Evolutionary conservation across 305 asterid species (phyloP), one percentile per base, ranked within the genome.

Genomic region (Solanum hybrid): DNA sequence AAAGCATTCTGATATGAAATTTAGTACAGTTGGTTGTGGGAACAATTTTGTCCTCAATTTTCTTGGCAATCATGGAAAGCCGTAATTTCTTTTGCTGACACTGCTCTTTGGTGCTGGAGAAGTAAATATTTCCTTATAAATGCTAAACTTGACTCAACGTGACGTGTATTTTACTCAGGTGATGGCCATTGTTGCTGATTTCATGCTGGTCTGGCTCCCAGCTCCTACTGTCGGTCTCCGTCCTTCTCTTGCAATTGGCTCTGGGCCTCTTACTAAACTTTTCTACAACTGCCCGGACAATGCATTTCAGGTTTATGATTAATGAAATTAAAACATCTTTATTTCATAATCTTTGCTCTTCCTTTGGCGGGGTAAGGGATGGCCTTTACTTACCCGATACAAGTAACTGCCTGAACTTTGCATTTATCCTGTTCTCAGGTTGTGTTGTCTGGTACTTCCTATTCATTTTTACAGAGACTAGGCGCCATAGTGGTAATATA

Each of bases 171-270:
- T 85, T 85, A 3, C 88, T 31, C 91, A 97, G 99, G 94, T 97
- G 75, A 96, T 97, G 99, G 99, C 99, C 89, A 92, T 97, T 87
- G 92, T 97, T 90, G 99, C 99, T 79, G 99, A 97, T 94, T 97
- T 97, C 95, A 97, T 97, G 99, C 96, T 97, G 18, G 99, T 96
- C 18, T 97, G 99, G 99, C 95, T 97, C 80, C 99, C 99, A 26
- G 99, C 99, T 22, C 99, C 99, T 14, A 97, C 99, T 16, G 98
- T 97, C 92, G 92, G 96, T 86, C 97, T 97, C 87, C 94, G 97
- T 81, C 95, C 97, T n/a, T 88, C 99, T 81, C 94, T 95, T 75
- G 97, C 95, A 3, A 69, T 81, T 76, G 89, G 92, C 64, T 97
- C 96, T 80, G 98, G 97, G 75, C 94, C 93, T 89, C 92, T 97